Conservation (phyloP, 129 eudicot species). For the Flaveria trinervia region DNA sequence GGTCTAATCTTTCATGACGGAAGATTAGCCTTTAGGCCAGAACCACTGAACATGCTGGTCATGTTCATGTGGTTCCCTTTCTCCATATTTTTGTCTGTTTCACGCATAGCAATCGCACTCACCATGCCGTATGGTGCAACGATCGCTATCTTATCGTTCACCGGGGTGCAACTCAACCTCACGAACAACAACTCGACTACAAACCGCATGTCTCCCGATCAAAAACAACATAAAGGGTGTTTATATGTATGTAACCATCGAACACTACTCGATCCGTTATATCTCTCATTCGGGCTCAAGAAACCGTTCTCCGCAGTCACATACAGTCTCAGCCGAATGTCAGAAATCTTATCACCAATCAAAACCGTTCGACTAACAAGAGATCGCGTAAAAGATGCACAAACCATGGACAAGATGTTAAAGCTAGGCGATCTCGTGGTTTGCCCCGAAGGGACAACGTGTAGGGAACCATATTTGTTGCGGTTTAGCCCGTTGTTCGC, state of each 20-base stretch:
- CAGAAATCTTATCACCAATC: constrained; percentile 66
- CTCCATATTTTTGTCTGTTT: constrained; percentile 39
- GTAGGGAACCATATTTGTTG: constrained; percentile 73
- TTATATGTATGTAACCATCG: constrained; percentile 78
- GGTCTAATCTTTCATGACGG: constrained; percentile 75
- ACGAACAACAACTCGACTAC: constrained; percentile 15
- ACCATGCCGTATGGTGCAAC: constrained; percentile 33
- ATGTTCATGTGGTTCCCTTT: constrained; percentile 75
- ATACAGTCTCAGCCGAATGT: constrained; percentile 57
- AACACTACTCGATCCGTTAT: constrained; percentile 63
- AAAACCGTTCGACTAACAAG: constrained; percentile 61
- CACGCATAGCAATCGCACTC: constrained; percentile 38
- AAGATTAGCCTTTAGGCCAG: constrained; percentile 67
- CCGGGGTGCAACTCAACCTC: constrained; percentile 51
- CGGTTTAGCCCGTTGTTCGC: constrained; percentile 73
- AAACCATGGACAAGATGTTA: constrained; percentile 51
- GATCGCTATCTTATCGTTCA: constrained; percentile 37
- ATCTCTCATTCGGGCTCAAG: constrained; percentile 43
- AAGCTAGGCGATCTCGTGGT: constrained; percentile 61
- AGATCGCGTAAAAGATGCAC: constrained; percentile 45
- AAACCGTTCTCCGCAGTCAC: constrained; percentile 59
- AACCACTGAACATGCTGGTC: constrained; percentile 42
- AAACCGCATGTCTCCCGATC: not conserved
- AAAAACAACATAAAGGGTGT: constrained; percentile 39
- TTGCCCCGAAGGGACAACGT: constrained; percentile 92